Evolutionary conservation across 441 rosid species (phyloP).

Genomic region (Brassica balearica): DNA sequence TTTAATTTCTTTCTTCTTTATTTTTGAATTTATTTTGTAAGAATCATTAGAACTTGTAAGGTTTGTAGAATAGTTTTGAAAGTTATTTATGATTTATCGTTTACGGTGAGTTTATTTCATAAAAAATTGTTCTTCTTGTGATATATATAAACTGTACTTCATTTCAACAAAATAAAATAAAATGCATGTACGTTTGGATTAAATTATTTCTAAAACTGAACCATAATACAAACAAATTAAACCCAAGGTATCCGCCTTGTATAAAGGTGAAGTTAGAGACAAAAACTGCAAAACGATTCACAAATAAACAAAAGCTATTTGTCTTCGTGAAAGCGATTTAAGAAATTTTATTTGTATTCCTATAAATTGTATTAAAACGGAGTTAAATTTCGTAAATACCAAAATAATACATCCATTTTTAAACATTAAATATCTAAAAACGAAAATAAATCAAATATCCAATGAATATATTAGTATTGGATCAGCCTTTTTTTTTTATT

Average conservation of each 20-base stretch:
- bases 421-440: too few relatives aligned
- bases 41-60: not conserved
- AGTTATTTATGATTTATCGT: not conserved
- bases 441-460: too few relatives aligned
- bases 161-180: not conserved
- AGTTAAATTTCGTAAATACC: too few relatives aligned
- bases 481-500: too few relatives aligned
- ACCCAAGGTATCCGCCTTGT: not conserved
- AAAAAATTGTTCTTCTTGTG: not conserved
- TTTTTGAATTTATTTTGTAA: not conserved
- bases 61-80: not conserved
- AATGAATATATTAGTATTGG: too few relatives aligned
- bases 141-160: not conserved
- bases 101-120: not conserved
- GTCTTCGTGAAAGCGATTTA: constrained; percentile 7
- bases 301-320: not conserved
- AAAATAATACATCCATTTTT: too few relatives aligned
- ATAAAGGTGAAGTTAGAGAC: constrained; percentile 18
- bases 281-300: not conserved
- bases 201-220: not conserved
- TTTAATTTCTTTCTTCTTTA: not conserved
- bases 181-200: not conserved
- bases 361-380: too few relatives aligned
- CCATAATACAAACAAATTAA: not conserved
- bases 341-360: not conserved